Evolutionary conservation across 768 basidiomycete genomes (phyloP), one percentile per base, ranked within the genome.

Genomic region (Phanerochaete carnosa): DNA sequence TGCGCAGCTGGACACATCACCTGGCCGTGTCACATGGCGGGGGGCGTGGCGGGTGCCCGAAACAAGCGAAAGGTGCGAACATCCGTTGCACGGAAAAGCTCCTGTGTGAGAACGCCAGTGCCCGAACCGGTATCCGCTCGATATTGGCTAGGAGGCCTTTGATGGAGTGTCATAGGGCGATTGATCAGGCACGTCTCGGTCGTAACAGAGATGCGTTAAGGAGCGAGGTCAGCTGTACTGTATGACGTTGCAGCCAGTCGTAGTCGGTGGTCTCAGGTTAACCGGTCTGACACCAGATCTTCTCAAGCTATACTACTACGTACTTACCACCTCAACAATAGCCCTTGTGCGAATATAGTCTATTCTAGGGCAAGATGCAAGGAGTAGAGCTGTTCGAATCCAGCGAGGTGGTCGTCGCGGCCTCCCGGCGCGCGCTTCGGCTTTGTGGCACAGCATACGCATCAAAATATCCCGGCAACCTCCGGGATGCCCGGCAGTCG

Each of bases 21-120:
- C 56, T 62, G 61, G 29, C 25, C 12, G 2, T 49, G 45, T 62
- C 61, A 62, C 61, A 58, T 58, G 61, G 46, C 9, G 37, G 11
- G 25, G 32, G 23, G 35, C 26, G 33, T 39, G n/a, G 23, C 47
- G 47, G 47, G 28, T 25, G 13, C 47, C 12, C 47, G 23, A 55
- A 39, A 39, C 29, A 25, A 50, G 52, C 52, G 16, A 11, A 28
- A 12, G n/a, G 29, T 32, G 32, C 51, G n/a, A 33, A n/a, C 13
- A 32, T 37, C 35, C 32, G 54, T 55, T 26, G 33, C 26, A 6
- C 26, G 54, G 1, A 19, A 7, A 45, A 4, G 28, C 59, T 47
- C 53, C 59, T 60, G 54, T 60, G 59, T 60, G 59, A 28, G 58
- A 59, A 37, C 22, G 22, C 2, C 19, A 4, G 28, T 15, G 5